A percentile compares a stretch with the other conserved stretches of the same genome.
Evolutionary conservation across 176 grass and related monocot species (phyloP).

Genomic region (Eragrostis curvula): DNA sequence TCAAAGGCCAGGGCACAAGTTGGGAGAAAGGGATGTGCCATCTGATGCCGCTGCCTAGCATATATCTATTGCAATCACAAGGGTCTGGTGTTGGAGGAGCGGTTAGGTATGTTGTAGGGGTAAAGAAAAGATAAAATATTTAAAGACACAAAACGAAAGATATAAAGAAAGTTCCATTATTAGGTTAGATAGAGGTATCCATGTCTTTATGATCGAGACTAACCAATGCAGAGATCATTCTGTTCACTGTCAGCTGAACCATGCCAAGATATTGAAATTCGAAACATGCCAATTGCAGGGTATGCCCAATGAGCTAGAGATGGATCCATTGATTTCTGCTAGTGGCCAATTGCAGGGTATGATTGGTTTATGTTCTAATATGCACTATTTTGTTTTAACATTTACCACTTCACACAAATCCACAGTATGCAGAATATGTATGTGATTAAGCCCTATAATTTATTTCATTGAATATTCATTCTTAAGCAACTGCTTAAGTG

Average conservation of each 20-base stretch:
- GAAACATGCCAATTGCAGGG: background rate
- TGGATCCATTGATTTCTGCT: background rate
- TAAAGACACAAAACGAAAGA: background rate
- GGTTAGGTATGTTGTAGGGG: slow-evolving; percentile 2
- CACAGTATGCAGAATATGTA: background rate
- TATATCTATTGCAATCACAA: slow-evolving; percentile 8
- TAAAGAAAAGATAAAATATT: background rate
- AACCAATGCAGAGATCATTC: background rate
- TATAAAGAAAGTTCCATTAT: background rate
- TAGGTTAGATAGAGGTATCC: slow-evolving; percentile 27
- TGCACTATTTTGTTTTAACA: background rate
- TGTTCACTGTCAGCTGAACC: background rate
- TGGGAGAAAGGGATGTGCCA: slow-evolving; percentile 27
- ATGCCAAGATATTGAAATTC: background rate
- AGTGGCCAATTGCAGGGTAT: no score
- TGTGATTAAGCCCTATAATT: background rate
- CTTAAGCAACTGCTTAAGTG: background rate
- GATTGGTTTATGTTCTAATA: background rate
- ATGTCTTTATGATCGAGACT: background rate
- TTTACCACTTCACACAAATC: background rate
- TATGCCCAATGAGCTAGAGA: background rate
- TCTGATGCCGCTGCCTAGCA: background rate
- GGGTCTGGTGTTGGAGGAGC: background rate
- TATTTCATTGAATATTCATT: background rate
- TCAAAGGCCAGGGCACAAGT: background rate